Conservation (phyloP, 352 stramenopile species). For the Pythium myriotylum region DNA sequence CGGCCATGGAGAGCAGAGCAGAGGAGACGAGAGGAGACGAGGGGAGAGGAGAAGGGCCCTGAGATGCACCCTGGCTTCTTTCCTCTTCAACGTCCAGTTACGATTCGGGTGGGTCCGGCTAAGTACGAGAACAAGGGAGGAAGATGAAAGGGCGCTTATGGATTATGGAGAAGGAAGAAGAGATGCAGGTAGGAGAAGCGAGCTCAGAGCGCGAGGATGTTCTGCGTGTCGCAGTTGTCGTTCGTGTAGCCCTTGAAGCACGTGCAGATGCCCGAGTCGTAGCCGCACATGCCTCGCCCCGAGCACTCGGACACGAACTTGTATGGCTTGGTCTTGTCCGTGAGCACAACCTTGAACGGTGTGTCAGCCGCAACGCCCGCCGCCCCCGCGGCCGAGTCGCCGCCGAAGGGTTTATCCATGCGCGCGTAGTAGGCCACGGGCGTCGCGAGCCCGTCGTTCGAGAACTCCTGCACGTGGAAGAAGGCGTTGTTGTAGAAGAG, state of each 20-base stretch:
- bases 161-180: background rate
- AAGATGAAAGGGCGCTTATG: constrained; percentile 4
- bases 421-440: constrained; percentile 11
- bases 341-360: constrained; percentile 37
- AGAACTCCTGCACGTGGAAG: constrained; percentile 39
- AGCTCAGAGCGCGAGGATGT: constrained; percentile 77
- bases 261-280: constrained; percentile 68
- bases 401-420: constrained; percentile 55
- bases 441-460: background rate
- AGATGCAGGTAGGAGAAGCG: background rate
- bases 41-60: background rate
- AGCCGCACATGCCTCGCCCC: constrained; percentile 68
- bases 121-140: constrained; percentile 8
- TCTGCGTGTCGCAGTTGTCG: constrained; percentile 86
- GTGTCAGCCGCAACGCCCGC: background rate
- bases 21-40: no score
- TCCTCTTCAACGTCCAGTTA: constrained; percentile 3
- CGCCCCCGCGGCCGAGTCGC: constrained; percentile 30
- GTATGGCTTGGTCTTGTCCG: constrained; percentile 40
- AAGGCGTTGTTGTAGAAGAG: constrained; percentile 73
- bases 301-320: constrained; percentile 79
- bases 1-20: constrained; percentile 1
- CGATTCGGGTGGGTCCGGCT: background rate
- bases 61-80: background rate
- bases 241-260: constrained; percentile 92